Evolutionary conservation across 2,329 filamentous ascomycete species (phyloP).

Genomic region (Sphaerulina vaccinii): DNA sequence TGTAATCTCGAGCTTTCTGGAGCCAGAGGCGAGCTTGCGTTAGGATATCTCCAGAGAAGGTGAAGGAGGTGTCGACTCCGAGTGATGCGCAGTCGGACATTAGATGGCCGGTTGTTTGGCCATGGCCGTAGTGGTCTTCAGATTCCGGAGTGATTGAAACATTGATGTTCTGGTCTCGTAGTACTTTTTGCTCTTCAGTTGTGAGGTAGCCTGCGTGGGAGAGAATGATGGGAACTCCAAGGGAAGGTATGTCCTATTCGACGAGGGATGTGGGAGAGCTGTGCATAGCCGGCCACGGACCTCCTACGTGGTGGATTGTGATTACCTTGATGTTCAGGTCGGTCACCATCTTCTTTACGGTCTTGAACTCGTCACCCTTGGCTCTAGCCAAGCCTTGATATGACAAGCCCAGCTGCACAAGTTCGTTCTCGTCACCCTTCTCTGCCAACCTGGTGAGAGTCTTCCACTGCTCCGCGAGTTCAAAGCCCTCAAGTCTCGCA

Average conservation of each 20-base stretch:
- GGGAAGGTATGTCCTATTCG: conserved; percentile 44
- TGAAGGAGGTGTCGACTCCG: conserved; percentile 27
- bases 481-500: not conserved
- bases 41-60: conserved; percentile 33
- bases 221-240: conserved; percentile 51
- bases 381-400: conserved; percentile 11
- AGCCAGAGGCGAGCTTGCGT: conserved; percentile 57
- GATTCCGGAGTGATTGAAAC: conserved; percentile 60
- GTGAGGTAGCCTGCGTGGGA: conserved; percentile 53
- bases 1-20: conserved; percentile 38
- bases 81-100: conserved; percentile 50
- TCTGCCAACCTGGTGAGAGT: conserved; percentile 5
- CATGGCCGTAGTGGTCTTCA: conserved; percentile 60
- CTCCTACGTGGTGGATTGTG: conserved; percentile 17
- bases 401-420: conserved; percentile 3
- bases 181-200: conserved; percentile 40
- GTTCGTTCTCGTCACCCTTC: not conserved
- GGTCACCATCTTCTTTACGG: conserved; percentile 9
- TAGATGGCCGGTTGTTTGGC: conserved; percentile 45
- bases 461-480: conserved; percentile 12
- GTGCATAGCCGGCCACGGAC: conserved; percentile 9
- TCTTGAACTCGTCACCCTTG: conserved; percentile 9
- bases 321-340: conserved; percentile 10
- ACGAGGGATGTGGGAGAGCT: conserved; percentile 45
- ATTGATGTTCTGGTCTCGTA: conserved; percentile 53